phyloP scores from a whole-genome alignment of 352 stramenopile species.

The Phytophthora foliorum region DNA sequence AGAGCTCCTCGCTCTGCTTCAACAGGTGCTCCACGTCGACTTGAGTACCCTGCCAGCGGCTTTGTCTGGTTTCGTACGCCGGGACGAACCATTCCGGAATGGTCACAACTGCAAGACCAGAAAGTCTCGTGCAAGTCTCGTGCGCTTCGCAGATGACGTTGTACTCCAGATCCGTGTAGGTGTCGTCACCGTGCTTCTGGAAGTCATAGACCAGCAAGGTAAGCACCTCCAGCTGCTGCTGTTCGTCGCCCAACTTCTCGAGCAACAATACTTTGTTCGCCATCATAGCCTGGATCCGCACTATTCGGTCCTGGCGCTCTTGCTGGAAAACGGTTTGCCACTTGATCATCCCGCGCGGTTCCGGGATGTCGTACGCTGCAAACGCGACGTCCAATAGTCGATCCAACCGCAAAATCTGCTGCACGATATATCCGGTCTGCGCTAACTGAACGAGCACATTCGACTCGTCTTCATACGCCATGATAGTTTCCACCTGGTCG shows the following conservation, averaged over 20 bases:
- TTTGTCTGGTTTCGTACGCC: slow-evolving; percentile 30
- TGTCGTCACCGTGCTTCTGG: slow-evolving; percentile 29
- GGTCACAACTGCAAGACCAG: slow-evolving; percentile 21
- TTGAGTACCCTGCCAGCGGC: slow-evolving; percentile 28
- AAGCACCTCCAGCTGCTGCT: slow-evolving; percentile 39
- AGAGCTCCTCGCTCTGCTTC: slow-evolving; percentile 33
- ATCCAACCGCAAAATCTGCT: slow-evolving; percentile 34
- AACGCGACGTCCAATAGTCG: slow-evolving; percentile 35
- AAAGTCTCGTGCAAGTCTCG: slow-evolving; percentile 24
- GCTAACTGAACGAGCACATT: slow-evolving; percentile 34
- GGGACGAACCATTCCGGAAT: slow-evolving; percentile 46
- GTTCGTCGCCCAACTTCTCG: slow-evolving; percentile 28
- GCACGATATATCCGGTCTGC: slow-evolving; percentile 34
- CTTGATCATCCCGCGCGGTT: slow-evolving; percentile 15
- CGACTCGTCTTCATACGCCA: slow-evolving; percentile 28
- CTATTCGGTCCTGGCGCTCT: slow-evolving; percentile 35
- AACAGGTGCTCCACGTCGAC: slow-evolving; percentile 32
- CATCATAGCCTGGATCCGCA: slow-evolving; percentile 24
- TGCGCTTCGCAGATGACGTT: slow-evolving; percentile 30
- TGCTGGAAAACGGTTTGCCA: slow-evolving; percentile 36
- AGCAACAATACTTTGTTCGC: slow-evolving; percentile 19
- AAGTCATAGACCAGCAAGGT: slow-evolving; percentile 41
- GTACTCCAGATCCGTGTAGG: slow-evolving; percentile 34
- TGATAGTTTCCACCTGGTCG: slow-evolving; percentile 28
- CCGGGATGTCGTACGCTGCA: slow-evolving; percentile 23